Conservation (phyloP, 148 eudicot species). For the Rhododendron griersonianum region DNA sequence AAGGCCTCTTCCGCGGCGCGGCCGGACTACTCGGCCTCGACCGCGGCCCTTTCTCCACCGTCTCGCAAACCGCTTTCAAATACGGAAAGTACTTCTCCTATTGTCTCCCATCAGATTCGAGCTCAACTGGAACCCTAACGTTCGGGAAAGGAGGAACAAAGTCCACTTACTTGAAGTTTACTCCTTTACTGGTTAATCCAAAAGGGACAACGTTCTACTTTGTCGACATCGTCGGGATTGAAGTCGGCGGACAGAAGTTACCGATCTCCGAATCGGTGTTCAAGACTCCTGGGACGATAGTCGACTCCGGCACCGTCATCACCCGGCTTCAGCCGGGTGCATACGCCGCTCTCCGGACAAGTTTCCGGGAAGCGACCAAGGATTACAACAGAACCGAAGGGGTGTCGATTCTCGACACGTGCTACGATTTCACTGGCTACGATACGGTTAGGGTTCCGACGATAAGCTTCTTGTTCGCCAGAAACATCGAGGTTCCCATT, state of each 20-base stretch:
- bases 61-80: slow-evolving; percentile 17
- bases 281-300: slow-evolving; percentile 38
- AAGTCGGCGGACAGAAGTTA: slow-evolving; percentile 41
- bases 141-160: slow-evolving; percentile 4
- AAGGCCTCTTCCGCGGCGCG: slow-evolving; percentile 15
- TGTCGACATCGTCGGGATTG: slow-evolving; percentile 36
- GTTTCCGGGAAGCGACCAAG: slow-evolving; percentile 45
- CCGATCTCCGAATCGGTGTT: slow-evolving; percentile 49
- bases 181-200: slow-evolving; percentile 12
- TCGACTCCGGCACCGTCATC: slow-evolving; percentile 84
- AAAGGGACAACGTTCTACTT: slow-evolving; percentile 45
- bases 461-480: slow-evolving; percentile 37
- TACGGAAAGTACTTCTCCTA: slow-evolving; percentile 23
- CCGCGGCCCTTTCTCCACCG: slow-evolving; percentile 7
- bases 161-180: not conserved
- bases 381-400: slow-evolving; percentile 42
- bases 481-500: slow-evolving; percentile 33
- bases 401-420: slow-evolving; percentile 59
- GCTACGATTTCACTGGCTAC: slow-evolving; percentile 44
- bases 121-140: slow-evolving; percentile 17
- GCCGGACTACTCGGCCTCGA: slow-evolving; percentile 27
- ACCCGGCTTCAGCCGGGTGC: slow-evolving; percentile 65
- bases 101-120: slow-evolving; percentile 15
- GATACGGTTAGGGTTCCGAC: slow-evolving; percentile 41
- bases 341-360: slow-evolving; percentile 36